Base-by-base conservation (phyloP, 176 grass and related monocot species). In the Eremochloa ophiuroides region DNA sequence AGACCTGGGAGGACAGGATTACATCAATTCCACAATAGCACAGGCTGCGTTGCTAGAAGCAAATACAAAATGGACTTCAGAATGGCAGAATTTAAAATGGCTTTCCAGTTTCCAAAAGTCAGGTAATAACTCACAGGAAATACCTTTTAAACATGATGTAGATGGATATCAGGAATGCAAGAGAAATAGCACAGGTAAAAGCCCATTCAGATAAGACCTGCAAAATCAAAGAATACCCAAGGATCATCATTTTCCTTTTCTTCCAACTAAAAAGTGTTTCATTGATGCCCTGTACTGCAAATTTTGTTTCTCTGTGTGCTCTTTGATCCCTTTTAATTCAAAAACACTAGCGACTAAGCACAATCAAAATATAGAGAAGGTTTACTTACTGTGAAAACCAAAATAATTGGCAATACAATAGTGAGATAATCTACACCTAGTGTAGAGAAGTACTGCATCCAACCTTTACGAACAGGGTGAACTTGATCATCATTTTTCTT, bases 151-250 rank as follows among this genome's bases (percentile, higher is more conserved):
- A 71, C 46, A 87, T 41, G 53, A 85, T 71, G 29, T 27, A 75
- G 30, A 93, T 26, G 69, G 67, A 85, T 50, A 98, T 70, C 62
- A 91, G 43, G 34, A 78, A 42, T 72, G 86, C 65, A 29, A 93
- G 60, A 83, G 80, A 75, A 84, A 86, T n/a, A 43, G 86, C 80
- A 76, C 76, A 90, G 0, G 11, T 46, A 75, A 80, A 95, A 55
- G 56, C 51, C 96, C 96, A 98, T 64, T 98, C 91, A 62, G 90
- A 84, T 62, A 90, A 86, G 42, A 91, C 80, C 93, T 98, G 53
- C 35, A 82, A 81, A 2, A 81, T 62, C 44, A 86, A 30, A 47
- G 62, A 28, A 74, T 62, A 28, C 27, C 39, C 10, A 89, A 50
- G 18, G 10, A 74, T 55, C 28, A 31, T 4, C 41, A 43, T 25